Percentiles rank a stretch among this genome's conserved stretches.
phyloP scores from a whole-genome alignment of 345 rosid species.

The Leavenworthia alabamica region DNA sequence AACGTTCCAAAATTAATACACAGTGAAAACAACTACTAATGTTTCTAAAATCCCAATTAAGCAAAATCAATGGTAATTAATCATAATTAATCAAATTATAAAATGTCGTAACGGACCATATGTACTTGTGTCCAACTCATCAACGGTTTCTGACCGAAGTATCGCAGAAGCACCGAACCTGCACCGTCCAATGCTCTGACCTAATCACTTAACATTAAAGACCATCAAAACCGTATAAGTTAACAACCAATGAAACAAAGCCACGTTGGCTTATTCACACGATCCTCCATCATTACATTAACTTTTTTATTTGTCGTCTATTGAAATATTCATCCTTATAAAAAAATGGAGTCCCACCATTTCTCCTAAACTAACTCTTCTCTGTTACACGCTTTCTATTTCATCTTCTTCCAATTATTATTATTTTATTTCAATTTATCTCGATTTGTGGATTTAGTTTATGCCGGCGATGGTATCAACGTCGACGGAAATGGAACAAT shows the following conservation, averaged over 20 bases:
- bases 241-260: not conserved
- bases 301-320: conserved; percentile 19
- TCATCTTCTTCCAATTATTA: not conserved
- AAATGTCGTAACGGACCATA: no score
- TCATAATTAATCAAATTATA: no score
- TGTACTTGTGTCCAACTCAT: no score
- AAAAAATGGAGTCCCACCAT: conserved; percentile 31
- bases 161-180: not conserved
- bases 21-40: conserved; percentile 6
- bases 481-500: conserved; percentile 66
- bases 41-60: not conserved
- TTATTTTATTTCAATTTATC: not conserved
- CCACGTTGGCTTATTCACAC: conserved; percentile 13
- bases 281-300: not conserved
- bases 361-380: no score
- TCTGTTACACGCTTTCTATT: conserved; percentile 8
- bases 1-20: not conserved
- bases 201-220: not conserved
- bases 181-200: conserved; percentile 25
- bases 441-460: not conserved
- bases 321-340: conserved; percentile 23
- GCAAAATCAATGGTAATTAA: not conserved
- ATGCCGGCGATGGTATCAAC: conserved; percentile 35
- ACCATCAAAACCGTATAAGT: not conserved
- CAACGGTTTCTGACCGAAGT: conserved; percentile 26